Evolutionary conservation across 768 basidiomycete genomes (phyloP), one percentile per base, ranked within the genome.

Genomic region (Lentinula aciculospora): DNA sequence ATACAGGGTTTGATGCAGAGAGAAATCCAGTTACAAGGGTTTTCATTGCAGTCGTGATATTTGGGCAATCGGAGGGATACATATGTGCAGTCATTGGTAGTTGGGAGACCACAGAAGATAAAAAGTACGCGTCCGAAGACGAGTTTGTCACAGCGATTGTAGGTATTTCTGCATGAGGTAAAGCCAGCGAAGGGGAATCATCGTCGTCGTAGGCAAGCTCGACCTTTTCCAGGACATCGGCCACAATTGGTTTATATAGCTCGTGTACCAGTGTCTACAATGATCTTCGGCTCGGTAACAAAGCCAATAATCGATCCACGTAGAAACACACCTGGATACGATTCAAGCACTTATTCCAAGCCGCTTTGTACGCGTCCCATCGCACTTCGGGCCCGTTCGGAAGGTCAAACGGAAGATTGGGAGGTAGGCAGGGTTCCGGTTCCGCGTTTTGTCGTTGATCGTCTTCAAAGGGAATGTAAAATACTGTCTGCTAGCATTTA

Each of bases 141-240:
- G 46, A n/a, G 46, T 60, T 79, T 51, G 78, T 76, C 29, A 89
- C 72, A 0, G 78, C 73, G 50, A 87, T 72, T 4, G 83, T 78
- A 2, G 86, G 85, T 5, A 89, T 65, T 63, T 89, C 87, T 4
- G 74, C 61, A 48, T 78, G 79, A 0, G 86, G 85, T n/a, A 86
- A 67, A 3, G 82, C 81, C 21, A 44, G 1, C 7, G 80, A 79
- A 0, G 87, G 68, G 10, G 71, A 61, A 5, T 27, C 1, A n/a
- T 13, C 40, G 50, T 77, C 69, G 0, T 65, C 62, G 61, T 85
- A 81, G 6, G 83, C 77, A 3, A 62, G 65, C 29, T 68, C 62
- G 13, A 88, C 73, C 48, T 76, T 64, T 1, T 75, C 61, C 4
- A 76, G 68, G 13, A 88, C 72, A 12, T 70, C 71, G 3, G 72